A percentile compares a stretch with the other conserved stretches of the same genome.
Evolutionary conservation across 768 basidiomycete genomes (phyloP).

Genomic region (Leucocoprinus leucothites): DNA sequence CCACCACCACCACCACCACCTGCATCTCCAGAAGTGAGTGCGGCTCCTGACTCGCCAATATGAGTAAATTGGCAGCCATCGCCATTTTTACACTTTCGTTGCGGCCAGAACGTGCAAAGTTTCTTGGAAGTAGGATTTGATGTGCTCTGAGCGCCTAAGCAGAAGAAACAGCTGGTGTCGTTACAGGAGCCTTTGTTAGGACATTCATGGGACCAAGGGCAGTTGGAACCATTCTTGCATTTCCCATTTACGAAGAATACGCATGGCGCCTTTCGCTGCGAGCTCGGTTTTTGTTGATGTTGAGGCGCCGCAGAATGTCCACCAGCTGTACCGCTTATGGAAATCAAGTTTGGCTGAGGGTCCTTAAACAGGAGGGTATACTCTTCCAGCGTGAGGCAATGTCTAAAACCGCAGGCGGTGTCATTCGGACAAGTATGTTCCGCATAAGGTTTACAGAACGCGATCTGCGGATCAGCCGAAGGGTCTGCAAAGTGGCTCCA

Average conservation of each 20-base stretch:
- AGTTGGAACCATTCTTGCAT: conserved; percentile 7
- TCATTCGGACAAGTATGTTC: conserved; percentile 31
- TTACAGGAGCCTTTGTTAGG: background rate
- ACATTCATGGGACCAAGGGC: conserved; percentile 2
- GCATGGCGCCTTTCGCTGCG: background rate
- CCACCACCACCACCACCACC: background rate
- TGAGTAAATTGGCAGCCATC: conserved; percentile 34
- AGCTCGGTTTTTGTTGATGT: background rate
- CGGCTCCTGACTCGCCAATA: conserved; percentile 14
- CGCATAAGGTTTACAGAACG: conserved; percentile 40
- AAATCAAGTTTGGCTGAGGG: conserved; percentile 32
- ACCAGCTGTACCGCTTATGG: conserved; percentile 7
- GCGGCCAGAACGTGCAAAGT: conserved; percentile 31
- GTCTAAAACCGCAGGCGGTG: conserved; percentile 33
- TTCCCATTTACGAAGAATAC: conserved; percentile 7
- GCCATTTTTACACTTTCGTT: conserved; percentile 38
- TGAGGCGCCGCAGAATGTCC: background rate
- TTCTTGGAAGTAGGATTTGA: background rate
- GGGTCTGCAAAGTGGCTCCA: conserved; percentile 46
- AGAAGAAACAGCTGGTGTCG: background rate
- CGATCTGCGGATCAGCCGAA: conserved; percentile 23
- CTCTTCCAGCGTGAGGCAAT: conserved; percentile 37
- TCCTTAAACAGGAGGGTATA: conserved; percentile 37
- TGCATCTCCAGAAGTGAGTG: background rate
- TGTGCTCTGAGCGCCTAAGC: background rate